A percentile compares a stretch with the other conserved stretches of the same genome.
These are phyloP conservation scores for Plasmodium gallinaceum DNA, from an alignment of 169 alveolate genomes.

Conservation along the genomic window DNA sequence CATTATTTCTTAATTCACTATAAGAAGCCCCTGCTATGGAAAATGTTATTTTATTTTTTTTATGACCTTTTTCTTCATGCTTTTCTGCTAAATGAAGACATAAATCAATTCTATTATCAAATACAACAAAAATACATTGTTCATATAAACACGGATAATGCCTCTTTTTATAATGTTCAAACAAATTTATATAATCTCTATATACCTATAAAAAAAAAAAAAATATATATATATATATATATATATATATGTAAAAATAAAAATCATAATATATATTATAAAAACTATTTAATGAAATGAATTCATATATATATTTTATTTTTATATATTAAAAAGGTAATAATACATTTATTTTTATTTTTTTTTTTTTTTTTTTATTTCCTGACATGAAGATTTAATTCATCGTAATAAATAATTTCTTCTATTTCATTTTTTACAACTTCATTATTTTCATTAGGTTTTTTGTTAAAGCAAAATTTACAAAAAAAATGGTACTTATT, in stretches of 20 bases:
- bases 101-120: conserved; percentile 80
- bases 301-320: not conserved
- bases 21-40: conserved; percentile 72
- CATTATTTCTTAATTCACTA: conserved; percentile 54
- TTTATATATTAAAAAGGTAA: not conserved
- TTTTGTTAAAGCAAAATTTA: conserved; percentile 73
- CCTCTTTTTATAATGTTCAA: conserved; percentile 78
- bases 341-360: not conserved
- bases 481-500: conserved; percentile 74
- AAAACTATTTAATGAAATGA: not conserved
- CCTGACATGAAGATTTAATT: conserved; percentile 58
- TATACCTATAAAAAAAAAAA: conserved; percentile 69
- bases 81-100: conserved; percentile 79
- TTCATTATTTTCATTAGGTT: conserved; percentile 19
- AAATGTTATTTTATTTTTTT: conserved; percentile 48
- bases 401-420: conserved; percentile 61
- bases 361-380: not conserved
- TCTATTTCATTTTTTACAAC: conserved; percentile 21
- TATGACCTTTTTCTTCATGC: conserved; percentile 71
- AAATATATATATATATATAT: not conserved
- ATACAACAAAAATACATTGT: conserved; percentile 82
- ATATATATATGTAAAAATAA: not conserved
- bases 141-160: conserved; percentile 83
- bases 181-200: conserved; percentile 75
- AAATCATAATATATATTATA: too few relatives aligned